Conservation (phyloP, 1,284 basidiomycete species). For the Puccinia hordei region DNA sequence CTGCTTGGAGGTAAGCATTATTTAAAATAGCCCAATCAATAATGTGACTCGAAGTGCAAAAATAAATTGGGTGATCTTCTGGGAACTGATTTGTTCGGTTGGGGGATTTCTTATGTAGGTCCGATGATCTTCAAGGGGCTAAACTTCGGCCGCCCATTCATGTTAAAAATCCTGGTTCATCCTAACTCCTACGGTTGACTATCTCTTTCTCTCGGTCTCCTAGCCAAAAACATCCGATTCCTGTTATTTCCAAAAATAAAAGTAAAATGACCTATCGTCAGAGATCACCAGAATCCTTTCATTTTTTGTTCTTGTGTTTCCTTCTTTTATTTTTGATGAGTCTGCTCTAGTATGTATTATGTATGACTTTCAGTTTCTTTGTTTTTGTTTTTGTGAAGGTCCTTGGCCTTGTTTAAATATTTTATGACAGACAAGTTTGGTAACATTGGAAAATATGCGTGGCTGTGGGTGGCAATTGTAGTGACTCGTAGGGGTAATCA, state of each 20-base stretch:
- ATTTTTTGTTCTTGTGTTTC: not conserved
- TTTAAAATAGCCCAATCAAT: too few relatives aligned
- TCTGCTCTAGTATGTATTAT: not conserved
- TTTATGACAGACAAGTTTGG: too few relatives aligned
- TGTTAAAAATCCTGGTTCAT: not conserved
- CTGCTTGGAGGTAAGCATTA: constrained; percentile 61
- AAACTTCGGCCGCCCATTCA: constrained; percentile 4
- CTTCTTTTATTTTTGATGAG: not conserved
- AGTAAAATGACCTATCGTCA: not conserved
- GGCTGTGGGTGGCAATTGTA: too few relatives aligned
- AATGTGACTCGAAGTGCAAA: too few relatives aligned
- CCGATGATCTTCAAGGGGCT: constrained; percentile 7
- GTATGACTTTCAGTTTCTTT: not conserved
- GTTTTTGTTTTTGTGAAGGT: not conserved
- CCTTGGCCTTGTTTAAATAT: too few relatives aligned
- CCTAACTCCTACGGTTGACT: not conserved
- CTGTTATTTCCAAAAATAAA: not conserved
- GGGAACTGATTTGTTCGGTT: not conserved
- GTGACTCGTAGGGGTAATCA: too few relatives aligned
- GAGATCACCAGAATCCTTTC: not conserved
- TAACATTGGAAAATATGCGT: too few relatives aligned
- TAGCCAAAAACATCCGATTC: too few relatives aligned
- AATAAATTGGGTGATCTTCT: not conserved
- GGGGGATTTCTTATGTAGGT: not conserved
- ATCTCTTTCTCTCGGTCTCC: too few relatives aligned